phyloP scores from a whole-genome alignment of 345 rosid species.

The Lagerstroemia speciosa region DNA sequence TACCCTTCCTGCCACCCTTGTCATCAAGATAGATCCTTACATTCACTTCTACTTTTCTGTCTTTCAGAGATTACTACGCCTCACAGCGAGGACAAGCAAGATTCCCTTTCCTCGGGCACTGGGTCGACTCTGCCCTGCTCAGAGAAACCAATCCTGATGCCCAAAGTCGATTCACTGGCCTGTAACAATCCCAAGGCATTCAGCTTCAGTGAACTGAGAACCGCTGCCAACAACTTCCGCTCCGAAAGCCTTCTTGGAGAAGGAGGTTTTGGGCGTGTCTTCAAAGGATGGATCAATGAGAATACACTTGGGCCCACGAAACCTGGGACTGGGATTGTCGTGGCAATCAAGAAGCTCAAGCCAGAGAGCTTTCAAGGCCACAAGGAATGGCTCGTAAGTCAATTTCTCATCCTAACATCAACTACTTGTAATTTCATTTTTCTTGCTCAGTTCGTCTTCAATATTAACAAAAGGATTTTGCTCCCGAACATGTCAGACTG shows the following conservation, averaged over 20 bases:
- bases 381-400: slow-evolving; percentile 71
- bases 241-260: slow-evolving; percentile 50
- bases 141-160: slow-evolving; percentile 12
- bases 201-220: slow-evolving; percentile 42
- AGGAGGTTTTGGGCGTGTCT: slow-evolving; percentile 65
- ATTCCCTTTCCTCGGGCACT: slow-evolving; percentile 8
- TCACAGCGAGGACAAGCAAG: slow-evolving; percentile 15
- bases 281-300: slow-evolving; percentile 58
- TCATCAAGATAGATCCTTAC: no score
- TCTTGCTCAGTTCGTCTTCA: not conserved
- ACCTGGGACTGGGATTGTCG: slow-evolving; percentile 46
- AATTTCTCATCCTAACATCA: not conserved
- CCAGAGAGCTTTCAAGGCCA: slow-evolving; percentile 65
- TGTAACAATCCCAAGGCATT: slow-evolving; percentile 41
- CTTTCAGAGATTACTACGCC: slow-evolving; percentile 25
- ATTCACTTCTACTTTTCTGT: not conserved
- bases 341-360: slow-evolving; percentile 58
- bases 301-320: slow-evolving; percentile 45
- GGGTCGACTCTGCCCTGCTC: slow-evolving; percentile 15
- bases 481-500: slow-evolving; percentile 38
- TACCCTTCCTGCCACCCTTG: no score
- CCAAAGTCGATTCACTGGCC: slow-evolving; percentile 18
- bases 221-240: slow-evolving; percentile 50
- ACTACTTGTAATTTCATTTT: slow-evolving; percentile 2
- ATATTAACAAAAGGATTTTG: not conserved